Evolutionary conservation across 2,329 filamentous ascomycete genomes (phyloP), one percentile per base, ranked within the genome.

Genomic region (Neofusicoccum sp.): DNA sequence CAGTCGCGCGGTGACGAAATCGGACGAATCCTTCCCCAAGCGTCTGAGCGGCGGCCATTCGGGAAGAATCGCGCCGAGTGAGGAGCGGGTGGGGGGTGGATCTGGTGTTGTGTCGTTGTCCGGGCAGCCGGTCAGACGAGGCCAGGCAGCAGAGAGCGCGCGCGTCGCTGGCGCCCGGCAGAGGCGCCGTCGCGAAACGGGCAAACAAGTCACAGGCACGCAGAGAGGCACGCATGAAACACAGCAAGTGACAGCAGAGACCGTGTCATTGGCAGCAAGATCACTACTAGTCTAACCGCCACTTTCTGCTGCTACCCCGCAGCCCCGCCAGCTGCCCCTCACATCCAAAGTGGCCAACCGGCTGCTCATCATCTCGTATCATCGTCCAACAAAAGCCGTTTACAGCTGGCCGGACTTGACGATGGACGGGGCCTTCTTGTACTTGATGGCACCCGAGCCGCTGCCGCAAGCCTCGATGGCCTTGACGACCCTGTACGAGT

Each of bases 391-490:
- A 28, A 12, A 41, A 61, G 44, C 16, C 50, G 28, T 58, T 58
- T 63, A 63, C 43, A 29, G n/a, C 70, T 77, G 76, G 72, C 84
- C 85, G 68, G 77, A 76, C 67, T 76, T 74, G 65, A 81, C 76
- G 71, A 87, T 87, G 72, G 79, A 83, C 64, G 84, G 84, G 33
- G 76, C 71, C 72, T 81, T 81, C 76, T 80, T 76, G 74, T 77
- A 73, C 74, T 82, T 82, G 77, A 83, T 81, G 66, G 70, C 68
- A 62, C 86, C 87, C 64, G 77, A 81, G 73, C 74, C 76, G 77
- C 78, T 83, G 70, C 87, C 86, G 70, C 81, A 80, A 60, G 79
- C 79, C 80, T 89, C 86, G 67, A 89, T 84, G 67, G 81, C 79
- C 77, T 81, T 81, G 74, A 89, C 83, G 64, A 85, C 72, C 66